Base-by-base conservation (phyloP, 2,329 filamentous ascomycete species). In the Diaporthe batatas region DNA sequence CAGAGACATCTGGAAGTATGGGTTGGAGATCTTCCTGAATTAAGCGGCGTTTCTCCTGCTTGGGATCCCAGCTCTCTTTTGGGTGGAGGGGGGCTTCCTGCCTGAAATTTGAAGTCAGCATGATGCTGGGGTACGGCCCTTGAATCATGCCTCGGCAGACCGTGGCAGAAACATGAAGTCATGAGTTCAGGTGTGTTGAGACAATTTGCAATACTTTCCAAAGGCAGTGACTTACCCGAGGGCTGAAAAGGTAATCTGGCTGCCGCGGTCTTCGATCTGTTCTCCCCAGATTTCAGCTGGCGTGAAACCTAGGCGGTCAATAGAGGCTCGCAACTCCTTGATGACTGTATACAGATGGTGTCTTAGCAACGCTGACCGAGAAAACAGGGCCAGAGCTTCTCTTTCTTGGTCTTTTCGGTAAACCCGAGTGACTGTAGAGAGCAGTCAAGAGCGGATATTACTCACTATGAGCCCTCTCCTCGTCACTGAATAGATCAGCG, bases 241-340 rank as follows among this genome's bases (percentile, higher is more conserved):
- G 2, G 82, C 82, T 1, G 82, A 83, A 75, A 84, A 83, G 16
- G 82, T 84, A 68, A 84, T 83, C 77, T 84, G 82, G 75, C 80
- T 82, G 39, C 82, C 82, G 57, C 82, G 82, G 73, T 84, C 82
- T 72, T 84, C 82, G 72, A 84, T 83, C 51, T 80, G 77, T 70
- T 80, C 75, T 29, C 82, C 82, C 82, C 82, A 83, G 14, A 81
- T 82, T 77, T 81, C 68, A 73, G 80, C 79, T 5, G 82, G 82
- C 55, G 75, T 78, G 77, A 83, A 82, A 6, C 81, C 82, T 6
- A 81, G 82, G 11, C 79, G 79, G n/a, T 77, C 76, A 65, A 84
- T 79, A 3, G 81, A 78, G 10, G 76, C 77, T 51, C 83, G 78
- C 72, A 84, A 82, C 14, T 81, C 79, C 21, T 74, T 72, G 65